Evolutionary conservation across 306 rosid genomes (phyloP).

Genomic region (Spatholobus suberectus): DNA sequence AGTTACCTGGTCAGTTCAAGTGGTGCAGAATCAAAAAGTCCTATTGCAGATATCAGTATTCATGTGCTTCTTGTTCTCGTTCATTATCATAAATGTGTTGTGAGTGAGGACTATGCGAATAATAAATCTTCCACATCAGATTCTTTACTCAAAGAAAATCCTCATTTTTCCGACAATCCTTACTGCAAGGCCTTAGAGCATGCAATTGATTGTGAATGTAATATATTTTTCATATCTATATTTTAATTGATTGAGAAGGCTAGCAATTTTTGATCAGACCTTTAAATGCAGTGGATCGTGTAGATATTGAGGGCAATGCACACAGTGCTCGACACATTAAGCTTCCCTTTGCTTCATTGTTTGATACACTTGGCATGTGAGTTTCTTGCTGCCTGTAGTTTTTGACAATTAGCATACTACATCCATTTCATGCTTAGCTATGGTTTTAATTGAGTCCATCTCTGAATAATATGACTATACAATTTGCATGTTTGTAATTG

Average conservation of each 20-base stretch:
- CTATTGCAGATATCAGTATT: slow-evolving; percentile 86
- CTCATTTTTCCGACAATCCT: slow-evolving; percentile 79
- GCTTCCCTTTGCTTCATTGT: slow-evolving; percentile 90
- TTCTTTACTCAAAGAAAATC: slow-evolving; percentile 60
- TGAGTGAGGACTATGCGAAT: slow-evolving; percentile 55
- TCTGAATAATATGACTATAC: slow-evolving; percentile 1
- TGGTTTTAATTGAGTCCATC: slow-evolving; percentile 15
- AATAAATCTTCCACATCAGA: slow-evolving; percentile 59
- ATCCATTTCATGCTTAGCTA: slow-evolving; percentile 3
- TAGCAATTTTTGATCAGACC: slow-evolving; percentile 33
- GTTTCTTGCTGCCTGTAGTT: slow-evolving; percentile 42
- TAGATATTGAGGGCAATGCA: slow-evolving; percentile 78
- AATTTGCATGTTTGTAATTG: slow-evolving; percentile 19
- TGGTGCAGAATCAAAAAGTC: slow-evolving; percentile 72
- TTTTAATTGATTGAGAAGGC: slow-evolving; percentile 34
- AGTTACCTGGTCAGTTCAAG: slow-evolving; percentile 82
- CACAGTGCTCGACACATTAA: slow-evolving; percentile 73
- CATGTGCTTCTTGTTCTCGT: slow-evolving; percentile 88
- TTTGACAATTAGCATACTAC: slow-evolving; percentile 27
- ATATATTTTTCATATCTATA: slow-evolving; percentile 34
- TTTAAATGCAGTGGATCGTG: slow-evolving; percentile 82
- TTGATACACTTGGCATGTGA: slow-evolving; percentile 91
- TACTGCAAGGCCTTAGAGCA: slow-evolving; percentile 85
- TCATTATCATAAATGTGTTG: slow-evolving; percentile 82
- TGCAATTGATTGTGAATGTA: slow-evolving; percentile 93